A percentile compares a stretch with the other conserved stretches of the same genome.
phyloP scores from a whole-genome alignment of 495 filamentous ascomycete genomes.

The Hypomontagnella monticulosa region DNA sequence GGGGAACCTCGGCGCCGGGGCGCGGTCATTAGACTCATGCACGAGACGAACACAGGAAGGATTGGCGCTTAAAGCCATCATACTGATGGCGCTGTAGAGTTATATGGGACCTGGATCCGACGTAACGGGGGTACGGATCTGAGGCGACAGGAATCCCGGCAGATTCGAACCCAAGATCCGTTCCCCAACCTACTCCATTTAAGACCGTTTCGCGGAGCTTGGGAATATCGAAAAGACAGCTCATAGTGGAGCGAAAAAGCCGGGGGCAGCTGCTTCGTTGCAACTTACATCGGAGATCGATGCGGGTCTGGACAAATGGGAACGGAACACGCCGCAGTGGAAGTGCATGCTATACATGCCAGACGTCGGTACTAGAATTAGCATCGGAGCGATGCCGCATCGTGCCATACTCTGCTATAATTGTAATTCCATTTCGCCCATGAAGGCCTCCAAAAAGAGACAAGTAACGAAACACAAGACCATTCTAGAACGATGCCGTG shows the following conservation, averaged over 20 bases:
- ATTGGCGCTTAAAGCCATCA: constrained; percentile 33
- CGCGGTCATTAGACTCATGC: constrained; percentile 30
- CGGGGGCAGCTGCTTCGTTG: not conserved
- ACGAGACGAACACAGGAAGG: constrained; percentile 23
- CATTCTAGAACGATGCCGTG: constrained; percentile 6
- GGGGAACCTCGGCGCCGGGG: constrained; percentile 12
- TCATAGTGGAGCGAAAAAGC: constrained; percentile 1
- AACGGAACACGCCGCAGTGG: constrained; percentile 27
- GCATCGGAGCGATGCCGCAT: constrained; percentile 30
- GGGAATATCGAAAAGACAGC: constrained; percentile 7
- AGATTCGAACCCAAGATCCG: constrained; percentile 21
- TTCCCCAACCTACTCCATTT: not conserved
- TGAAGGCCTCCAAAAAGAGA: not conserved
- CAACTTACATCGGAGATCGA: constrained; percentile 15
- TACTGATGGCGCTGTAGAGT: constrained; percentile 7
- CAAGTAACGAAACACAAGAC: constrained; percentile 1
- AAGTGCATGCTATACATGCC: not conserved
- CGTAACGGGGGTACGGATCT: constrained; percentile 7
- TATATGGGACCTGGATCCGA: not conserved
- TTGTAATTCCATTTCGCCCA: not conserved
- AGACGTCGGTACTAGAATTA: constrained; percentile 1
- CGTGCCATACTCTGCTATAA: not conserved
- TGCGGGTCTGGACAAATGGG: constrained; percentile 31
- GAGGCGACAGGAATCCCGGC: constrained; percentile 9
- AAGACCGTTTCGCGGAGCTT: constrained; percentile 15